Evolutionary conservation across 2,329 filamentous ascomycete species (phyloP), one percentile per base, ranked within the genome.

Genomic region (Neocucurbitaria cava): DNA sequence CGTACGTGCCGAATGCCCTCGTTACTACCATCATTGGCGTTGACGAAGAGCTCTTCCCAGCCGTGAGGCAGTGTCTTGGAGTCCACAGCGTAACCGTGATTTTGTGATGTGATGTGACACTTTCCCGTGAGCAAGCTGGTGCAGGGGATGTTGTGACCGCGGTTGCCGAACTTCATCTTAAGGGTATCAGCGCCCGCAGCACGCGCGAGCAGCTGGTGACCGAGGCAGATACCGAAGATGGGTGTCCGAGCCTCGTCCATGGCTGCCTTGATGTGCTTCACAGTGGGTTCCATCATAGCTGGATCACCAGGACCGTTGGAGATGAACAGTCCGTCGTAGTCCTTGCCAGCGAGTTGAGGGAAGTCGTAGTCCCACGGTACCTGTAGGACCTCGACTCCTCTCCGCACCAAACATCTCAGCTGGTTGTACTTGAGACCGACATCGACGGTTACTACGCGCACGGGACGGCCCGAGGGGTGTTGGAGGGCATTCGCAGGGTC

Each of bases 131-230:
- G 83, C 85, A 96, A 85, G 79, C 90, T 97, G 10, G 94, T 98
- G 83, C 93, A 97, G 40, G 95, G 95, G 71, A 99, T 98, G 80
- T 99, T 99, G 83, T 96, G 92, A 39, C 94, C 95, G 71, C 95
- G 91, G 81, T 99, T 99, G 81, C 95, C 95, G 71, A 97, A 99
- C 84, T 98, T 98, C 92, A 99, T 96, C 84, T 99, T 99, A 70
- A 85, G 78, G 0, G 95, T 98, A 42, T 83, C 83, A 42, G 93
- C 94, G 50, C 94, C 94, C 28, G 92, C 87, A 53, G 94, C 92
- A 66, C 92, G 86, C 49, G 94, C 92, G 47, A 98, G 87, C 65
- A 98, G 84, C 79, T 98, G 94, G 76, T 98, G 94, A 52, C 94
- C 94, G 67, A 98, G 80, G 81, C 94, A 98, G 73, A 98, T 98